These are phyloP conservation scores for Hanseniaspora uvarum DNA, from an alignment of 1,139 yeast species.

Conservation along the genomic window DNA sequence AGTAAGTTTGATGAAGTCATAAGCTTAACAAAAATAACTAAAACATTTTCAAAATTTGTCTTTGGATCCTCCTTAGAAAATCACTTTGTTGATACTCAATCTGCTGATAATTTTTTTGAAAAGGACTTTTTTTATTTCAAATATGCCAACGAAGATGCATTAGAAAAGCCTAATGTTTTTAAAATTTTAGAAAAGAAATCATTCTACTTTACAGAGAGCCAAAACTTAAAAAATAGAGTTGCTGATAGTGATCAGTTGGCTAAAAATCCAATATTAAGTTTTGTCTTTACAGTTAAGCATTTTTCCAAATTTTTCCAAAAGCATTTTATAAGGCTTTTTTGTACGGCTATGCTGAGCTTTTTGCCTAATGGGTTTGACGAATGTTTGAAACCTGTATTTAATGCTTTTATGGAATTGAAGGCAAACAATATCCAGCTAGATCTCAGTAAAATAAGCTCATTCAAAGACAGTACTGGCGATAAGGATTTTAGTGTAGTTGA, in stretches of 20 bases:
- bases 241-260: background rate
- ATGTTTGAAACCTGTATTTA: background rate
- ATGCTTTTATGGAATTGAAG: background rate
- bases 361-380: background rate
- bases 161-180: background rate
- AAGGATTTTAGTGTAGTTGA: background rate
- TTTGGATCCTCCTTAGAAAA: background rate
- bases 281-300: background rate
- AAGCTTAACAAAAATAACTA: background rate
- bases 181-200: background rate
- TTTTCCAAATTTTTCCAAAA: background rate
- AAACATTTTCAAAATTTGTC: background rate
- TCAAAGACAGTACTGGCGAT: background rate
- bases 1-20: conserved; percentile 2
- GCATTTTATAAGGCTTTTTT: background rate
- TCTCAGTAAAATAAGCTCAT: background rate
- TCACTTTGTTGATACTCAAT: background rate
- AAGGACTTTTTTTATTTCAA: background rate
- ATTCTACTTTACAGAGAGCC: background rate
- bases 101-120: background rate
- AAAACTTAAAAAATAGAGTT: background rate
- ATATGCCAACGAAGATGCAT: background rate
- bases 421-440: background rate
- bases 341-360: background rate
- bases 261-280: background rate